Evolutionary conservation across 1,284 basidiomycete species (phyloP), one percentile per base, ranked within the genome.

Genomic region (Vanrija sp.): DNA sequence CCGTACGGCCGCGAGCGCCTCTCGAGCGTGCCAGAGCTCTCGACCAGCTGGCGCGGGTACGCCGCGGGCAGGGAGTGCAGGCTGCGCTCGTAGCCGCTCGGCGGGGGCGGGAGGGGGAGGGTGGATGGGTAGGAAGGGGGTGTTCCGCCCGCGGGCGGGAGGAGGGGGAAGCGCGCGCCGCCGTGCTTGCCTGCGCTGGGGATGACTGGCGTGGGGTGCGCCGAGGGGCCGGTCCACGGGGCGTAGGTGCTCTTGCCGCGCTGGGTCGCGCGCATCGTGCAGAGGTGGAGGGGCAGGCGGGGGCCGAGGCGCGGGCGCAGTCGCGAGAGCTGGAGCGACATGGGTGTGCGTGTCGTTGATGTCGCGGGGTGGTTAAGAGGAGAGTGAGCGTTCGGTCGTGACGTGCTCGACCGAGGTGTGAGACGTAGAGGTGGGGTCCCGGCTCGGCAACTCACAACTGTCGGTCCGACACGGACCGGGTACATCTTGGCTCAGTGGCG

Each of bases 61-160:
- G 85, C 84, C 6, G 85, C 84, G 0, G 87, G 87, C n/a, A 88
- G 72, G 31, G 89, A 68, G 64, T 92, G 89, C 0, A 86, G 86
- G 1, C 82, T 82, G 5, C 80, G 65, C 15, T 63, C 70, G 66
- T 78, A 84, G 12, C 66, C 62, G 49, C 10, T 61, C 58, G 36
- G 69, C 62, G 39, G 73, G 66, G 49, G 73, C 56, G 23, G 63
- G 10, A 49, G 69, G 1, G 31, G 9, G 12, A 18, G 16, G 38
- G 38, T n/a, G 68, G 24, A 54, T 36, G 44, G 56, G 38, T 19
- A 24, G 14, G 24, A 53, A 42, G 37, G 54, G 41, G 42, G 53
- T 41, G 19, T 14, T 12, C 50, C 48, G 20, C 51, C 41, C 4
- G 55, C 59, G 10, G 53, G 51, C 23, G 57, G 44, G 23, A 48